These are phyloP conservation scores for Aspergillus sp. DNA, from an alignment of 2,329 filamentous ascomycete species.

Conservation along the genomic window DNA sequence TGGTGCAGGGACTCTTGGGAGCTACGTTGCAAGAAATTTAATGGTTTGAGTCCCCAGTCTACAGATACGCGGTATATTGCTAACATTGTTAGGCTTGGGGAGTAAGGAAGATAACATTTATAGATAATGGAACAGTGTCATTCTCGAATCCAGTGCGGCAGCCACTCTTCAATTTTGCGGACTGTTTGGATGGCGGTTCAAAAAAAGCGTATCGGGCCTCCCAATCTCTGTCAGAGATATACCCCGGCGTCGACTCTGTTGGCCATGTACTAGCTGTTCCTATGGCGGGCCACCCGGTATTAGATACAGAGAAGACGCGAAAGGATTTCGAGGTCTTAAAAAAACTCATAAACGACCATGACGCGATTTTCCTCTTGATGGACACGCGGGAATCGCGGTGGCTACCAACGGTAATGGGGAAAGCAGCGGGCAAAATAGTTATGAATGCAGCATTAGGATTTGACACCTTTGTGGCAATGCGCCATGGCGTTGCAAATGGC, in stretches of 20 bases:
- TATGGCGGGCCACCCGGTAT: slow-evolving; percentile 90
- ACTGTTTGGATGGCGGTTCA: slow-evolving; percentile 81
- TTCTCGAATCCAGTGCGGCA: slow-evolving; percentile 97
- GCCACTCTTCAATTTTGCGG: slow-evolving; percentile 84
- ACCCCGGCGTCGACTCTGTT: slow-evolving; percentile 79
- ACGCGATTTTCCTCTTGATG: slow-evolving; percentile 95
- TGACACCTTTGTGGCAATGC: slow-evolving; percentile 96
- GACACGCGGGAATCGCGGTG: slow-evolving; percentile 92
- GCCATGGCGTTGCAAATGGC: slow-evolving; percentile 71
- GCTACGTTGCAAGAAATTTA: slow-evolving; percentile 87
- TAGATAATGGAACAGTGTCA: slow-evolving; percentile 90
- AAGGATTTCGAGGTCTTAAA: slow-evolving; percentile 74
- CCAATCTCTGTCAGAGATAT: slow-evolving; percentile 77
- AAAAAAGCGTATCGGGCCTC: slow-evolving; percentile 81
- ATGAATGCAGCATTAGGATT: slow-evolving; percentile 96
- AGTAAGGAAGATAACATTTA: slow-evolving; percentile 89
- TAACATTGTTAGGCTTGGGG: slow-evolving; percentile 69
- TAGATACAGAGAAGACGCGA: slow-evolving; percentile 67
- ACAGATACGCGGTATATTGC: neutral
- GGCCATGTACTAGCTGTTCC: slow-evolving; percentile 85
- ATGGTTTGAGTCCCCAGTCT: slow-evolving; percentile 51
- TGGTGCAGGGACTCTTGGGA: slow-evolving; percentile 88
- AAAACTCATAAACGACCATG: slow-evolving; percentile 76
- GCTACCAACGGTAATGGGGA: slow-evolving; percentile 95
- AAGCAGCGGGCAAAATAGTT: slow-evolving; percentile 88